Conservation (phyloP, 2,329 filamentous ascomycete genomes). For the Xylaria sp. region DNA sequence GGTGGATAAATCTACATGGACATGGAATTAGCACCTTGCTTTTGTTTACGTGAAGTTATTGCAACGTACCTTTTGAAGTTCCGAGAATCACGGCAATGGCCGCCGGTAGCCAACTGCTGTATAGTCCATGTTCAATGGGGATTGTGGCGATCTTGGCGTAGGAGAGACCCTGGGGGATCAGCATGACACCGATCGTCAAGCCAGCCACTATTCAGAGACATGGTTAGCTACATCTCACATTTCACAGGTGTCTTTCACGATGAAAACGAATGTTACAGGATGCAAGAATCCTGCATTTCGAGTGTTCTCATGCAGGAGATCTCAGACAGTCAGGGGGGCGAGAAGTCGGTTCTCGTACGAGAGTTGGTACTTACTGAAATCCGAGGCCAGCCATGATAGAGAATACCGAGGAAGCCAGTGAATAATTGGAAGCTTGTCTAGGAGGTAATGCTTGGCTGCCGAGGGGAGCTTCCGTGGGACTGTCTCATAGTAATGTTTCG, state of each 20-base stretch:
- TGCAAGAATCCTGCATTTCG: background rate
- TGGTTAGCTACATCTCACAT: conserved; percentile 6
- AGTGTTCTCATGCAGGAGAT: background rate
- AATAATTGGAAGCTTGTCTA: conserved; percentile 57
- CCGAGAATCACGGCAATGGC: conserved; percentile 55
- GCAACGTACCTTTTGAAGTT: conserved; percentile 50
- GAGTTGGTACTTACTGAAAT: conserved; percentile 37
- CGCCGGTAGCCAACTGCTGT: conserved; percentile 55
- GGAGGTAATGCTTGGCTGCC: conserved; percentile 49
- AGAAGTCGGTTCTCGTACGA: background rate
- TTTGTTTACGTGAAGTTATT: background rate
- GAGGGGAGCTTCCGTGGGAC: conserved; percentile 42
- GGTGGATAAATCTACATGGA: conserved; percentile 49
- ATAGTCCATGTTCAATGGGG: conserved; percentile 54
- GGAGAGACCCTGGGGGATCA: conserved; percentile 57
- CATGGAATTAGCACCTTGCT: conserved; percentile 22
- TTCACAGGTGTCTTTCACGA: background rate
- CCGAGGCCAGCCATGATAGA: conserved; percentile 55
- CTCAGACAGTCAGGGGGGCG: no score
- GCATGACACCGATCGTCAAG: conserved; percentile 53
- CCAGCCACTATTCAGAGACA: conserved; percentile 44
- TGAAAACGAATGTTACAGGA: background rate
- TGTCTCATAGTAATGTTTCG: conserved; percentile 28
- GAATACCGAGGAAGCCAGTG: conserved; percentile 60
- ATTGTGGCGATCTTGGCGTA: conserved; percentile 59